Evolutionary conservation across 345 rosid genomes (phyloP), one percentile per base, ranked within the genome.

Genomic region (Zanthoxylum bungeanum): DNA sequence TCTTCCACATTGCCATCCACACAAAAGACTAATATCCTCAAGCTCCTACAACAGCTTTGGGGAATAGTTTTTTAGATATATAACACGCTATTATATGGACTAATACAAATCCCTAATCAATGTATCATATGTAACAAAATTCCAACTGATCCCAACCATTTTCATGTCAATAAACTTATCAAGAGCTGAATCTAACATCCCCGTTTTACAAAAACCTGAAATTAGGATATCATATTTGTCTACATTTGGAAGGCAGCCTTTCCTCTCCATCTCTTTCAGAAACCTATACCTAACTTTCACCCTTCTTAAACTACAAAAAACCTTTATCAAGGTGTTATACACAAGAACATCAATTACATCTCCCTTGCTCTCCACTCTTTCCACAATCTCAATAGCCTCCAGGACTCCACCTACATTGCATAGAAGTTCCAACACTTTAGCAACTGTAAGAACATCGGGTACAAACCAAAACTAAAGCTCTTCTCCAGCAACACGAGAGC

Each of bases 131-230:
- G 94, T 85, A 71, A 70, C 76, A 34, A 87, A 83, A 76, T 87
- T 89, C 93, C 91, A 79, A 76, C 66, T 81, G 64, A 93, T 70
- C 31, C 96, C 97, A 69, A 83, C 92, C 0, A 77, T 73, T 85
- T 88, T 87, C 98, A 93, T 91, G 24, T 91, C 96, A 50, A 84
- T 76, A 62, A 91, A 90, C 81, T 78, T 70, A 27, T 90, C 88
- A 4, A 90, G 81, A 28, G 95, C 93, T 25, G 69, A 77, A 57
- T 90, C 91, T 75, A 92, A 71, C 89, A 85, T 83, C 33, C 85
- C 77, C 21, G 67, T 57, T 22, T 82, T 81, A 51, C 87, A 92
- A 69, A 80, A 90, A 27, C 97, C 93, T 21, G 82, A 66, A 28
- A 94, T 90, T 73, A 92, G 77, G 72, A 69, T 57, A 67, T 90